A percentile compares a stretch with the other conserved stretches of the same genome.
These are phyloP conservation scores for Pichia sp. DNA, from an alignment of 1,139 yeast genomes.

Conservation along the genomic window DNA sequence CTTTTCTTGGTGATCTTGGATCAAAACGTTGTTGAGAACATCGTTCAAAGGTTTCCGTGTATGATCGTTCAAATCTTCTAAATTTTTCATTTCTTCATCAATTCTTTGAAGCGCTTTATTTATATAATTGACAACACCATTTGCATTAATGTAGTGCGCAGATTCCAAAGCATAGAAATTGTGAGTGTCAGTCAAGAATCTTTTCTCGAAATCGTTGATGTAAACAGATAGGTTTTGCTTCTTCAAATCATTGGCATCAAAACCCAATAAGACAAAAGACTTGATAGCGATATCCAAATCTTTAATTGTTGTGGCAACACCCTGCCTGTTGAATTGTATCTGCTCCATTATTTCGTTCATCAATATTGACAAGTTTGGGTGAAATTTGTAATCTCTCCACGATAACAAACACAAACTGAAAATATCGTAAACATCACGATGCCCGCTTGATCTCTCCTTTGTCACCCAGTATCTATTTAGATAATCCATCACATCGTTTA, in stretches of 20 bases:
- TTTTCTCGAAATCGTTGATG: constrained; percentile 70
- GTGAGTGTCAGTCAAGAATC: constrained; percentile 69
- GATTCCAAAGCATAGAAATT: constrained; percentile 73
- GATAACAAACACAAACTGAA: constrained; percentile 80
- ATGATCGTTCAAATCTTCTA: constrained; percentile 80
- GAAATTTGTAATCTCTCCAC: constrained; percentile 85
- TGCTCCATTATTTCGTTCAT: constrained; percentile 70
- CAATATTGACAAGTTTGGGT: constrained; percentile 54
- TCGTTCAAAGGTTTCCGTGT: constrained; percentile 75
- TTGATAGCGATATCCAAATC: constrained; percentile 72
- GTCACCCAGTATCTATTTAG: constrained; percentile 97
- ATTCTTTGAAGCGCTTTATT: constrained; percentile 79
- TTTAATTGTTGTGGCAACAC: constrained; percentile 66
- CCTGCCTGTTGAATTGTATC: constrained; percentile 74
- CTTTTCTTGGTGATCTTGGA: constrained; percentile 70
- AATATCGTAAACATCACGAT: constrained; percentile 84
- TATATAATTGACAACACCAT: constrained; percentile 89
- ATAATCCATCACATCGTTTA: constrained; percentile 92
- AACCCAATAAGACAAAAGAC: constrained; percentile 75
- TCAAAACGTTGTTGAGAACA: constrained; percentile 69
- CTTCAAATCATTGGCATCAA: constrained; percentile 76
- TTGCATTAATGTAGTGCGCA: constrained; percentile 56
- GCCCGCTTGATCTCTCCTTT: constrained; percentile 94
- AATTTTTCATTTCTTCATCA: constrained; percentile 74
- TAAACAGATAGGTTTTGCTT: constrained; percentile 81